phyloP scores from a whole-genome alignment of 306 rosid species.

The Vigna mungo region DNA sequence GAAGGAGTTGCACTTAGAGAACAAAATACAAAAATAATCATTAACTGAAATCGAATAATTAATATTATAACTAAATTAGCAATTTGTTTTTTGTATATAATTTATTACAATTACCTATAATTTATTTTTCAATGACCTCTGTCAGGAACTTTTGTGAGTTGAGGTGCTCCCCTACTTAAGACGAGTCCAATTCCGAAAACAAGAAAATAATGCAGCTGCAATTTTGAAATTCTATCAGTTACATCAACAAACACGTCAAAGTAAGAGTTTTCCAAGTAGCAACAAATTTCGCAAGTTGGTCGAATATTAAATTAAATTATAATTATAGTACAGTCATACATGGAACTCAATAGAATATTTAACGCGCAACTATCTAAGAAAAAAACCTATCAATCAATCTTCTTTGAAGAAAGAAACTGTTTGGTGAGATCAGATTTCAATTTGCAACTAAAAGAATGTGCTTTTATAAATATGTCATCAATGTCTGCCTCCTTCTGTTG shows the following conservation, averaged over 20 bases:
- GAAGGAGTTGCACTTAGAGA: too few species aligned
- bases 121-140: too few species aligned
- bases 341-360: conserved; percentile 4
- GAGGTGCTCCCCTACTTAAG: too few species aligned
- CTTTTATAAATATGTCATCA: conserved; percentile 58
- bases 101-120: too few species aligned
- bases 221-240: not conserved
- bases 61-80: too few species aligned
- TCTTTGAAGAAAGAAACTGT: conserved; percentile 62
- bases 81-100: too few species aligned
- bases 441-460: conserved; percentile 62
- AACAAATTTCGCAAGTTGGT: not conserved
- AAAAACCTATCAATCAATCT: conserved; percentile 54
- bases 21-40: too few species aligned
- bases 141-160: too few species aligned
- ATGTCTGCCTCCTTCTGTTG: conserved; percentile 84
- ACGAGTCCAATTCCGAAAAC: too few species aligned
- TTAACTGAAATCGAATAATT: too few species aligned
- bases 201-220: too few species aligned
- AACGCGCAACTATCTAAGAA: conserved; percentile 35
- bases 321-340: conserved; percentile 43
- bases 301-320: conserved; percentile 29
- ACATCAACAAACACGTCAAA: conserved; percentile 9
- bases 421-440: conserved; percentile 59
- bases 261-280: not conserved